Base-by-base conservation (phyloP, 2,329 filamentous ascomycete genomes). In the Gremmenia infestans region DNA sequence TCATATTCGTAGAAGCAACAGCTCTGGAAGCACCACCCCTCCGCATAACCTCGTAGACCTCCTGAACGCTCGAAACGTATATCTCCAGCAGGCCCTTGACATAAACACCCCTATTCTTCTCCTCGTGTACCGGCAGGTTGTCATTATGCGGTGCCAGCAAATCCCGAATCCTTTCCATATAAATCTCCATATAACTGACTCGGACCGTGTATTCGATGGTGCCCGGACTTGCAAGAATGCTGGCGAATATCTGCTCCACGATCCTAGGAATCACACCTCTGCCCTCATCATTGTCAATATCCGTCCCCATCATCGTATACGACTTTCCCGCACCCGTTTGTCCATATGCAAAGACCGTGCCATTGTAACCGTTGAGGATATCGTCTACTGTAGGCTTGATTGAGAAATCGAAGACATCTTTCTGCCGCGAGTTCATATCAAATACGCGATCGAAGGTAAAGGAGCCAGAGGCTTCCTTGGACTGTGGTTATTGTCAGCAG, bases 121-220 rank as follows among this genome's bases (percentile, higher is more conserved):
- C 94, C 70, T 99, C 94, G 75, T 97, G 94, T n/a, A 97, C 87
- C 0, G 93, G 92, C 52, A 99, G 78, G 70, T 97, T 97, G 76
- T 97, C 93, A 73, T 97, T 96, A 58, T 92, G 88, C 11, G 94
- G 94, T 23, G 88, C 86, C 61, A 99, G 78, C 68, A 99, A 76
- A 83, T 99, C 94, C 68, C 93, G 85, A 72, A 99, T 97, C 65
- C 89, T 86, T 77, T 99, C 94, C 94, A 97, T 99, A 78, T 99
- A 99, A 63, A 99, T 97, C 75, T 99, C 94, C 92, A 99, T 97
- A 75, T 97, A 97, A 73, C 91, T 96, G 70, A 97, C 93, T 55
- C 92, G 86, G 52, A 99, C 93, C n/a, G 92, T 97, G 74, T 97
- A 97, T 74, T 97, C 94, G 72, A 97, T 97, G 64, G 90, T 96